Base-by-base conservation (phyloP, 2,329 filamentous ascomycete species). In the Hypoxylon sp. region DNA sequence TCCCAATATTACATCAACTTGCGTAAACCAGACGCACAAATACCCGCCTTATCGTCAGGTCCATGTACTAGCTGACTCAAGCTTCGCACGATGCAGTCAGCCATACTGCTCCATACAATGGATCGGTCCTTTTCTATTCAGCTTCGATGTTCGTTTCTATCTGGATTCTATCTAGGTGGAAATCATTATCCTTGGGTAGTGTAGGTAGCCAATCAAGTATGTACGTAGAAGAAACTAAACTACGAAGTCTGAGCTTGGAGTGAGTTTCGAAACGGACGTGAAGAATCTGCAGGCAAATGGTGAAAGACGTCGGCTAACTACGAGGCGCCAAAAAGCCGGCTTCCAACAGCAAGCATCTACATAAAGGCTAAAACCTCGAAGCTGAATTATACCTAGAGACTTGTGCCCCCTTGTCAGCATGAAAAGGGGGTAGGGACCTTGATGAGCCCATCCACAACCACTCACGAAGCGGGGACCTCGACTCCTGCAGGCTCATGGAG, bases 1-100 rank as follows among this genome's bases (percentile, higher is more conserved):
- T 60, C 36, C 53, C 50, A 32, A 59, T 42, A 69, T 67, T 67
- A 64, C 64, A 69, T 65, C 67, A 67, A 60, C 64, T 30, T 65
- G 61, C 61, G 53, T 67, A 50, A 48, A 69, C 51, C 44, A 38
- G 40, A 46, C 36, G 33, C 42, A 30, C 30, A 40, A 33, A 40
- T 5, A 20, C 44, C 30, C 36, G 26, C 12, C 24, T n/a, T 38
- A 51, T 40, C 38, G 56, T 51, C 16, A 16, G 38, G 24, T 54
- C 44, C 45, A 18, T 38, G 64, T 65, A 12, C 46, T 49, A 53
- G 26, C 49, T 63, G 30, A 46, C 30, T 55, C 22, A 24, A 46
- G 20, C 55, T 53, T 69, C 54, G 45, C 46, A 53, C 61, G 51
- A 64, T 60, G 52, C 49, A 61, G 42, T 61, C 54, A 66, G 54